These are phyloP conservation scores for Saccharomycopsis phalli DNA, from an alignment of 1,139 yeast species.

Conservation along the genomic window DNA sequence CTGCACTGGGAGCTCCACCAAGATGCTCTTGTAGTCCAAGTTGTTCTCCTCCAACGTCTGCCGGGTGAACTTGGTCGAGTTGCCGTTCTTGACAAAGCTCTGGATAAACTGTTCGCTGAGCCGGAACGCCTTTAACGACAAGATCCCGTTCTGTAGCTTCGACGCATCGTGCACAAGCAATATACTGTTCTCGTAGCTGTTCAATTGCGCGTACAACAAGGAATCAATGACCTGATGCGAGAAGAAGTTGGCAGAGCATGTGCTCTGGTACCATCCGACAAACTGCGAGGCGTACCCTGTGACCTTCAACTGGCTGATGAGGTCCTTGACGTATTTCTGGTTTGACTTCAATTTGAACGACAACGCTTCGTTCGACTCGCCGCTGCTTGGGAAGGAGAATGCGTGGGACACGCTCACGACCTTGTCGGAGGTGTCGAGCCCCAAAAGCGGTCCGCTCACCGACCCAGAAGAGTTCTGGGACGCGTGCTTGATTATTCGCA, in stretches of 20 bases:
- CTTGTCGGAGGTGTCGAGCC: slow-evolving; percentile 56
- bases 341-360: slow-evolving; percentile 43
- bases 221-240: slow-evolving; percentile 60
- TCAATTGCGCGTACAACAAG: slow-evolving; percentile 55
- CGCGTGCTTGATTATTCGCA: slow-evolving; percentile 67
- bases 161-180: slow-evolving; percentile 69
- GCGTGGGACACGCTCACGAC: slow-evolving; percentile 46
- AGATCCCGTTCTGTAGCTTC: slow-evolving; percentile 43
- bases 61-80: slow-evolving; percentile 54
- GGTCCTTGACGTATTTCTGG: slow-evolving; percentile 60
- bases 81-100: slow-evolving; percentile 37
- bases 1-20: slow-evolving; percentile 63
- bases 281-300: slow-evolving; percentile 65
- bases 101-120: slow-evolving; percentile 55
- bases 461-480: slow-evolving; percentile 60
- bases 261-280: slow-evolving; percentile 77
- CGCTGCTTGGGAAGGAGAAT: slow-evolving; percentile 49
- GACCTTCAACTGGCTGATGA: slow-evolving; percentile 51
- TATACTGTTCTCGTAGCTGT: slow-evolving; percentile 52
- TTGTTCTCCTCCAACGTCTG: slow-evolving; percentile 53
- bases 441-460: slow-evolving; percentile 70
- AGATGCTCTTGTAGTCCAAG: slow-evolving; percentile 57
- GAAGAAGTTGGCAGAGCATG: slow-evolving; percentile 61
- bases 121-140: slow-evolving; percentile 63
- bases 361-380: slow-evolving; percentile 31